These are phyloP conservation scores for Puccinia horiana DNA, from an alignment of 1,284 basidiomycete genomes.

Conservation along the genomic window DNA sequence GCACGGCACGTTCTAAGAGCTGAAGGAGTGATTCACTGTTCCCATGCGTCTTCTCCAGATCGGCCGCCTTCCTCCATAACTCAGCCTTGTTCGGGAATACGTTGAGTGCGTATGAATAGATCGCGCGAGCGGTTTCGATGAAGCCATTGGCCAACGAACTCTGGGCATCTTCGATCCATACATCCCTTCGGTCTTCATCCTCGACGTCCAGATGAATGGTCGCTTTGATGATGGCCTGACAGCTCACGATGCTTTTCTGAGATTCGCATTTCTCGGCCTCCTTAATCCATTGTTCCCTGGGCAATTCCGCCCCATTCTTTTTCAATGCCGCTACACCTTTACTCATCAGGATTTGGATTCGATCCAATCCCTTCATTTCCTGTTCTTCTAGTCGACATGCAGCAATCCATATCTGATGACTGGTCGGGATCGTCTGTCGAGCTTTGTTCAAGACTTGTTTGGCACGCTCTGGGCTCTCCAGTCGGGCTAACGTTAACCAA, in stretches of 20 bases:
- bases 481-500: constrained; percentile 92
- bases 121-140: constrained; percentile 79
- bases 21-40: constrained; percentile 79
- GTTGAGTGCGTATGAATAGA: constrained; percentile 83
- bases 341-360: constrained; percentile 84
- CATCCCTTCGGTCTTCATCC: constrained; percentile 84
- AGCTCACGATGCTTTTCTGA: constrained; percentile 81
- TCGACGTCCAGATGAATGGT: constrained; percentile 92
- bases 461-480: constrained; percentile 85
- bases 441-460: constrained; percentile 94
- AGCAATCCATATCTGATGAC: constrained; percentile 98
- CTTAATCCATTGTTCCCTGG: constrained; percentile 91
- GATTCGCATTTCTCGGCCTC: constrained; percentile 89
- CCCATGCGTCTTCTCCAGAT: constrained; percentile 86
- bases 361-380: constrained; percentile 64
- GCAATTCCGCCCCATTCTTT: constrained; percentile 81
- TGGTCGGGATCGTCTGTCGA: constrained; percentile 87
- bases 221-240: constrained; percentile 91
- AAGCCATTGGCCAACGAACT: constrained; percentile 72
- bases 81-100: constrained; percentile 81
- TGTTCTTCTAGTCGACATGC: constrained; percentile 89
- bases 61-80: constrained; percentile 86
- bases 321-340: constrained; percentile 76
- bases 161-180: constrained; percentile 91
- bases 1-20: constrained; percentile 77